These are phyloP conservation scores for Pythium grandisporangium DNA, from an alignment of 352 stramenopile genomes.

Conservation along the genomic window DNA sequence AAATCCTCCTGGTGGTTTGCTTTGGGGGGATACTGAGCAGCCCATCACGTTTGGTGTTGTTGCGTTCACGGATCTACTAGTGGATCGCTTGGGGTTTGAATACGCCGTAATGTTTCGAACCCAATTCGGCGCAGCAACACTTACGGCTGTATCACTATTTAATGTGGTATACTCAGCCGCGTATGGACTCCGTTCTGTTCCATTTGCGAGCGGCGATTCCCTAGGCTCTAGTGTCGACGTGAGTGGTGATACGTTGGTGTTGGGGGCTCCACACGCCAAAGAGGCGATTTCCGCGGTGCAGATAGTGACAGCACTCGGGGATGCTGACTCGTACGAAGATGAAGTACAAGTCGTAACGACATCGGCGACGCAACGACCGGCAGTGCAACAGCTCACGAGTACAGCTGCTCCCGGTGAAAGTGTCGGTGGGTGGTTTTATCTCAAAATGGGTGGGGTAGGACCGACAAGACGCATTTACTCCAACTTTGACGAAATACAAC, in stretches of 20 bases:
- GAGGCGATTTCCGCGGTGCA: constrained; percentile 60
- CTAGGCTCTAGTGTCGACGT: constrained; percentile 65
- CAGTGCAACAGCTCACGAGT: constrained; percentile 63
- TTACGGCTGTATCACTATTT: constrained; percentile 47
- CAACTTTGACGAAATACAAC: constrained; percentile 57
- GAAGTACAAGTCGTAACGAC: constrained; percentile 68
- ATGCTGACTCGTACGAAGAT: constrained; percentile 39
- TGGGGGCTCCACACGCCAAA: constrained; percentile 51
- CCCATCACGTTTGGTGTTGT: constrained; percentile 48
- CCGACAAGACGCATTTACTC: constrained; percentile 48
- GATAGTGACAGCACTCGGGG: constrained; percentile 45
- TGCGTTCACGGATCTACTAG: constrained; percentile 57
- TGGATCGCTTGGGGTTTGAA: constrained; percentile 60
- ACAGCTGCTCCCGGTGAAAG: constrained; percentile 52
- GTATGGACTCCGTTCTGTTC: constrained; percentile 52
- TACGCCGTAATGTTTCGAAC: constrained; percentile 59
- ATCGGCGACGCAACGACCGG: constrained; percentile 35
- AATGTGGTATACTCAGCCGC: constrained; percentile 64
- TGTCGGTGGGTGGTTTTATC: constrained; percentile 62
- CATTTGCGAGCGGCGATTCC: constrained; percentile 40
- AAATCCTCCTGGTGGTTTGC: constrained; percentile 58
- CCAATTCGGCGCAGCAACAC: constrained; percentile 19
- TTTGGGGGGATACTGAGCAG: constrained; percentile 29
- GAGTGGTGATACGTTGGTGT: constrained; percentile 48
- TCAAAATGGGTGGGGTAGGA: constrained; percentile 43